phyloP scores from a whole-genome alignment of 176 grass and related monocot genomes.

The Triticum monococcum region DNA sequence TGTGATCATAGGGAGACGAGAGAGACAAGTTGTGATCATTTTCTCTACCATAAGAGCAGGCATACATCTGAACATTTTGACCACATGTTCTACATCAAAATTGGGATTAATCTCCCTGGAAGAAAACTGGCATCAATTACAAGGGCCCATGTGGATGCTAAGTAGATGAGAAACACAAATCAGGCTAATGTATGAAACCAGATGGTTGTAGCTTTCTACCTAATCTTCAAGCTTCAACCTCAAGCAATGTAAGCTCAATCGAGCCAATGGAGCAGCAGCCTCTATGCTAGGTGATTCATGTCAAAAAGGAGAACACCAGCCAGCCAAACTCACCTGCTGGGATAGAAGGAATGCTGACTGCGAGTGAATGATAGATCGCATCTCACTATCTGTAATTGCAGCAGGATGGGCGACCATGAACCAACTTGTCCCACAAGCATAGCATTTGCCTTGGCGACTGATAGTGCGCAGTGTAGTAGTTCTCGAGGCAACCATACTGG shows the following conservation, averaged over 20 bases:
- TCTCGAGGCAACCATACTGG: slow-evolving; percentile 82
- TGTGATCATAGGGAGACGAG: background rate
- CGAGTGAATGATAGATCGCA: background rate
- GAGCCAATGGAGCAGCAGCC: slow-evolving; percentile 25
- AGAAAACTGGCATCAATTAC: slow-evolving; percentile 52
- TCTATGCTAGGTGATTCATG: slow-evolving; percentile 37
- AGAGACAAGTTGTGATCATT: background rate
- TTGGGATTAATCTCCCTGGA: slow-evolving; percentile 34
- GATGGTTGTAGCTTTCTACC: slow-evolving; percentile 33
- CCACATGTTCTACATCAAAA: slow-evolving; percentile 47
- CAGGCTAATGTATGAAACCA: slow-evolving; percentile 30
- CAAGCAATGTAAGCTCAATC: slow-evolving; percentile 24
- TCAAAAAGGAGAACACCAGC: slow-evolving; percentile 35
- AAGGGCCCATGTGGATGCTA: background rate
- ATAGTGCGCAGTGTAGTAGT: slow-evolving; percentile 95
- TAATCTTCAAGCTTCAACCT: slow-evolving; percentile 45
- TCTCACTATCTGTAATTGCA: slow-evolving; percentile 79
- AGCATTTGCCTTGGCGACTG: slow-evolving; percentile 91
- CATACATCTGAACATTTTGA: slow-evolving; percentile 35
- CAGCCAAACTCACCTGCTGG: slow-evolving; percentile 33
- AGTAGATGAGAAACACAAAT: slow-evolving; percentile 11
- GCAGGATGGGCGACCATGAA: slow-evolving; percentile 60
- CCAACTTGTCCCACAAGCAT: slow-evolving; percentile 87
- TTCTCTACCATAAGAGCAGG: slow-evolving; percentile 15
- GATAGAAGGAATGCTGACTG: background rate